Evolutionary conservation across 2,329 filamentous ascomycete species (phyloP).

Genomic region (Aschersonia sp.): DNA sequence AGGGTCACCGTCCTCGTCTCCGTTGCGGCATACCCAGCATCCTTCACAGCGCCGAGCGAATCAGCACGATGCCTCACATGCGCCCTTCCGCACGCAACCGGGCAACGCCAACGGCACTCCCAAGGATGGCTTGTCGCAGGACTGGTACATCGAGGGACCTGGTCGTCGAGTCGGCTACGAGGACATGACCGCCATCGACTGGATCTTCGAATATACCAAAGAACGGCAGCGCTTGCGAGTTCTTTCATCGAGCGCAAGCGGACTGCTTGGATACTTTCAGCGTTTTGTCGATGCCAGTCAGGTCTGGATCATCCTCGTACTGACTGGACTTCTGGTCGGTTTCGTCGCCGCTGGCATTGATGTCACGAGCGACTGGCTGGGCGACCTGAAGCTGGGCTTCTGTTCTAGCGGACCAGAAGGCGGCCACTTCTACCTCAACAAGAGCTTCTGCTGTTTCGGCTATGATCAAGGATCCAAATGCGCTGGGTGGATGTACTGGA

Average conservation of each 20-base stretch:
- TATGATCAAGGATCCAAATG: conserved; percentile 75
- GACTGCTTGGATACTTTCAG: conserved; percentile 57
- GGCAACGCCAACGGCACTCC: conserved; percentile 9
- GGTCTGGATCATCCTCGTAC: conserved; percentile 78
- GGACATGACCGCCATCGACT: conserved; percentile 93
- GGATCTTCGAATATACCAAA: conserved; percentile 98
- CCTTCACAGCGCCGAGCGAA: too few species aligned
- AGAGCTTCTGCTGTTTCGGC: conserved; percentile 83
- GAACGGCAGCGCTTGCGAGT: conserved; percentile 79
- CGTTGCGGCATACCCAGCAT: neutral
- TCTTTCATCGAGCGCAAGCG: conserved; percentile 52
- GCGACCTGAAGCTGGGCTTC: conserved; percentile 80
- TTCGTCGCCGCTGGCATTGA: conserved; percentile 79
- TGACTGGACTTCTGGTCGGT: conserved; percentile 74
- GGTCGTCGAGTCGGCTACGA: conserved; percentile 88
- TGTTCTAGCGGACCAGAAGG: conserved; percentile 64
- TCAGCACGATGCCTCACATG: neutral
- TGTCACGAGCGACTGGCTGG: conserved; percentile 83
- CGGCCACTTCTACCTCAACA: conserved; percentile 82
- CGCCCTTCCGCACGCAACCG: neutral
- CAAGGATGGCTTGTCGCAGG: conserved; percentile 38
- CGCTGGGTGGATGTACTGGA: conserved; percentile 78
- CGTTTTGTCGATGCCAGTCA: conserved; percentile 74
- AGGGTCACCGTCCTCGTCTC: conserved; percentile 9
- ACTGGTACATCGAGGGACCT: conserved; percentile 86